phyloP scores from a whole-genome alignment of 2,329 filamentous ascomycete genomes.

The Simplicillium sp. region DNA sequence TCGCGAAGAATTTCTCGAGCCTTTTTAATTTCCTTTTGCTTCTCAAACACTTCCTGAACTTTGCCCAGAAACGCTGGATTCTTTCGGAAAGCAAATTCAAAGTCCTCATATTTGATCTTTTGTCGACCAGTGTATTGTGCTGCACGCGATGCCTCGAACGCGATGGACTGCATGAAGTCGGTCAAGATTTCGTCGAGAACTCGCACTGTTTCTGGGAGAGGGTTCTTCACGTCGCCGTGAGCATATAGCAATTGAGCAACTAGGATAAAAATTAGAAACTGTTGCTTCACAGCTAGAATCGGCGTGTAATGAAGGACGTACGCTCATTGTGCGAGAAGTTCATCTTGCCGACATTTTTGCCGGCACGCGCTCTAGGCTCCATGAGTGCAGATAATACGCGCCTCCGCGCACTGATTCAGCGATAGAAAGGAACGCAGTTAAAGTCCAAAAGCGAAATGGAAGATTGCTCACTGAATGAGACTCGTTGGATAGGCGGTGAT shows the following conservation, averaged over 20 bases:
- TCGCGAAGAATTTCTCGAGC: constrained; percentile 68
- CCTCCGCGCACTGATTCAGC: no score
- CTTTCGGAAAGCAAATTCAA: constrained; percentile 84
- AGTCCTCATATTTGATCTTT: constrained; percentile 97
- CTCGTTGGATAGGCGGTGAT: no score
- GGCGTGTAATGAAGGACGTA: constrained; percentile 27
- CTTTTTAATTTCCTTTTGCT: constrained; percentile 78
- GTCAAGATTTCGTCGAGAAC: constrained; percentile 92
- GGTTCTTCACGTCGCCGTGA: constrained; percentile 68
- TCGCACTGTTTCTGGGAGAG: constrained; percentile 74
- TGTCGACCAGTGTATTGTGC: constrained; percentile 82
- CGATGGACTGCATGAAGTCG: constrained; percentile 91
- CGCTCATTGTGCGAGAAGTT: constrained; percentile 67
- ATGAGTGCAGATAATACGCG: constrained; percentile 26
- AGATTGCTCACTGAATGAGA: no score
- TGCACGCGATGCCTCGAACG: constrained; percentile 77
- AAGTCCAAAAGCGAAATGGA: no score
- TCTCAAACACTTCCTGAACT: constrained; percentile 80
- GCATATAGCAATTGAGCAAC: constrained; percentile 69
- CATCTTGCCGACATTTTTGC: constrained; percentile 74
- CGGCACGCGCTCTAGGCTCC: constrained; percentile 68
- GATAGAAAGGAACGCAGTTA: no score
- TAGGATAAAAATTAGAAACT: constrained; percentile 19
- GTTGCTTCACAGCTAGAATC: neutral
- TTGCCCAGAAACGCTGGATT: constrained; percentile 81